A percentile compares a stretch with the other conserved stretches of the same genome.
phyloP scores from a whole-genome alignment of 2,329 filamentous ascomycete genomes.

The Cladosporium sp. region DNA sequence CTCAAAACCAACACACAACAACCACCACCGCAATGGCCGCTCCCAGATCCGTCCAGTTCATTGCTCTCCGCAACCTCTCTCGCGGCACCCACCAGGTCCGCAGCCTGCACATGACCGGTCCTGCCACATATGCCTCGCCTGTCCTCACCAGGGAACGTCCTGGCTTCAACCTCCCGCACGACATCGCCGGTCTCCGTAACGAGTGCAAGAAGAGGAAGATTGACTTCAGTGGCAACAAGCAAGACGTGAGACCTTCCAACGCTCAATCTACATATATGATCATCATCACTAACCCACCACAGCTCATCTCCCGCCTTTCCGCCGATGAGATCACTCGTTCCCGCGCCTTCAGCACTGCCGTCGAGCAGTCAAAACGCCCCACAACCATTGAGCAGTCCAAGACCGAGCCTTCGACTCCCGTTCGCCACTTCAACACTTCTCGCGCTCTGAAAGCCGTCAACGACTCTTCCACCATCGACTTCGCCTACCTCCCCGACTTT shows the following conservation, averaged over 20 bases:
- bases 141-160: slow-evolving; percentile 16
- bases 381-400: slow-evolving; percentile 23
- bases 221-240: slow-evolving; percentile 43
- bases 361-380: slow-evolving; percentile 43
- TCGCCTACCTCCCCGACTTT: slow-evolving; percentile 56
- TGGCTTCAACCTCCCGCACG: slow-evolving; percentile 38
- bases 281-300: slow-evolving; percentile 5
- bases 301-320: slow-evolving; percentile 50
- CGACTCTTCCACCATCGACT: slow-evolving; percentile 60
- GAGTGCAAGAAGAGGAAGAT: slow-evolving; percentile 49
- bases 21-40: slow-evolving; percentile 36
- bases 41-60: slow-evolving; percentile 38
- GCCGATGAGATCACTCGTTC: slow-evolving; percentile 51
- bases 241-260: slow-evolving; percentile 39
- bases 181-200: slow-evolving; percentile 46
- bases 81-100: slow-evolving; percentile 40
- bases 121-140: slow-evolving; percentile 51
- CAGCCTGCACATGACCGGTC: slow-evolving; percentile 57
- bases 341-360: slow-evolving; percentile 53
- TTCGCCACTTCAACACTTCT: slow-evolving; percentile 60
- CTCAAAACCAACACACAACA: too few species aligned
- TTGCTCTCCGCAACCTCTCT: slow-evolving; percentile 40
- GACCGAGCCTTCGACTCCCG: slow-evolving; percentile 24
- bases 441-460: slow-evolving; percentile 53
- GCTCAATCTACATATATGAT: neutral